Evolutionary conservation across 2,329 filamentous ascomycete genomes (phyloP).

Genomic region (Ascochyta koolunga): DNA sequence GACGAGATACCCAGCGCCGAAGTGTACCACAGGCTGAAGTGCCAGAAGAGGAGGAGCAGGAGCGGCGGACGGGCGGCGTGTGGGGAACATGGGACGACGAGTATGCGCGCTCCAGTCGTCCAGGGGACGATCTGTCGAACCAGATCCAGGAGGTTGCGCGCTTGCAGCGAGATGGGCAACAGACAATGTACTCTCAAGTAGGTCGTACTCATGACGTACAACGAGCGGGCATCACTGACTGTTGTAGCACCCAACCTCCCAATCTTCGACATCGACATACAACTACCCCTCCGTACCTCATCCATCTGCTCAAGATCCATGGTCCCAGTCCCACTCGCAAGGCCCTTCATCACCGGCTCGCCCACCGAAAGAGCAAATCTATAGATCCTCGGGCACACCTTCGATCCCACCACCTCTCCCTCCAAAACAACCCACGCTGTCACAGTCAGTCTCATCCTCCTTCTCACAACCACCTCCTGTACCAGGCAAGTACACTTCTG

Average conservation of each 20-base stretch:
- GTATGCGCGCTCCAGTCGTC: conserved; percentile 56
- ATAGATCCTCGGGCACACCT: conserved; percentile 29
- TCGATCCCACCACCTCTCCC: conserved; percentile 36
- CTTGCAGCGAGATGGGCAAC: conserved; percentile 36
- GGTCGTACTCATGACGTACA: neutral
- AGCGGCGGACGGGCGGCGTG: conserved; percentile 62
- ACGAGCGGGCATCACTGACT: conserved; percentile 17
- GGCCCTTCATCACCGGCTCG: conserved; percentile 46
- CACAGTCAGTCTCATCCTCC: conserved; percentile 20
- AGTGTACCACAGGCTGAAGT: conserved; percentile 34
- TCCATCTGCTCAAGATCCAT: conserved; percentile 44
- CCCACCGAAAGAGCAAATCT: conserved; percentile 42
- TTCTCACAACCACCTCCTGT: conserved; percentile 35
- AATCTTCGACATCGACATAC: conserved; percentile 41
- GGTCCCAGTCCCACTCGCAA: conserved; percentile 32
- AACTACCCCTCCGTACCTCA: conserved; percentile 54
- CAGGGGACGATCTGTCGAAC: conserved; percentile 55
- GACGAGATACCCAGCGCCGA: conserved; percentile 39
- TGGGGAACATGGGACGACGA: conserved; percentile 60
- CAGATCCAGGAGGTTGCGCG: conserved; percentile 60
- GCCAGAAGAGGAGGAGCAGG: conserved; percentile 29
- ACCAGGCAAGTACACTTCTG: conserved; percentile 36
- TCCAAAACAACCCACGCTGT: conserved; percentile 34
- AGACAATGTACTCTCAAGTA: conserved; percentile 34
- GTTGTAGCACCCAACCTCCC: conserved; percentile 33